A percentile compares a stretch with the other conserved stretches of the same genome.
These are phyloP conservation scores for Discostella stelligeroides DNA, from an alignment of 108 stramenopile species.

Conservation along the genomic window DNA sequence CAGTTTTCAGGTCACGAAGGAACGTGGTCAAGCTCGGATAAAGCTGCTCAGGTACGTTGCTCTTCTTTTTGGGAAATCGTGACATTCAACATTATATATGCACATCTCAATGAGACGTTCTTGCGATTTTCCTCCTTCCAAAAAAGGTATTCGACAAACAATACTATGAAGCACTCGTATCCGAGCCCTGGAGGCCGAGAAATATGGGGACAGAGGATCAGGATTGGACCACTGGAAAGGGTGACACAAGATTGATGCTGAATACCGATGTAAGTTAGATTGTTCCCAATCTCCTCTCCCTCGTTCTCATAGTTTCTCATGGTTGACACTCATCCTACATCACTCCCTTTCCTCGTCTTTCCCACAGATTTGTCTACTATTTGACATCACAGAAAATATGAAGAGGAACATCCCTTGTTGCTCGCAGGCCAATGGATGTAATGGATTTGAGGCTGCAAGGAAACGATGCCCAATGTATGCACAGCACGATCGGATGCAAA, in stretches of 20 bases:
- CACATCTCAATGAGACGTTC: no score
- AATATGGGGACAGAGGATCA: constrained; percentile 18
- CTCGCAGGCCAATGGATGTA: constrained; percentile 29
- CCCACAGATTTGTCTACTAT: constrained; percentile 24
- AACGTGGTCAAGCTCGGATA: constrained; percentile 23
- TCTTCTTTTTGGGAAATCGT: neutral
- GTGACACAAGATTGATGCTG: constrained; percentile 39
- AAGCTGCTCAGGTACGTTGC: constrained; percentile 15
- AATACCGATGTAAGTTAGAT: constrained; percentile 42
- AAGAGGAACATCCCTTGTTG: constrained; percentile 23
- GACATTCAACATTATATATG: no score
- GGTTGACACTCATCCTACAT: neutral
- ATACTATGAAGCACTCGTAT: constrained; percentile 41
- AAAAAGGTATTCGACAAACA: constrained; percentile 40
- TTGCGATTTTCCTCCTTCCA: no score
- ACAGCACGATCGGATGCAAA: constrained; percentile 2
- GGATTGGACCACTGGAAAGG: constrained; percentile 33
- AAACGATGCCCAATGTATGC: constrained; percentile 22
- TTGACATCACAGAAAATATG: constrained; percentile 13
- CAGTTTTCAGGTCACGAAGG: constrained; percentile 51
- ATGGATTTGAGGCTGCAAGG: constrained; percentile 9
- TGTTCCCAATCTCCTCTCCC: neutral
- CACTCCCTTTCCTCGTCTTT: neutral
- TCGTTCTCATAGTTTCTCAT: neutral
- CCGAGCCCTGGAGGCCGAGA: constrained; percentile 30